Evolutionary conservation across 306 rosid genomes (phyloP), one percentile per base, ranked within the genome.

Genomic region (Pterocarpus macrocarpus): DNA sequence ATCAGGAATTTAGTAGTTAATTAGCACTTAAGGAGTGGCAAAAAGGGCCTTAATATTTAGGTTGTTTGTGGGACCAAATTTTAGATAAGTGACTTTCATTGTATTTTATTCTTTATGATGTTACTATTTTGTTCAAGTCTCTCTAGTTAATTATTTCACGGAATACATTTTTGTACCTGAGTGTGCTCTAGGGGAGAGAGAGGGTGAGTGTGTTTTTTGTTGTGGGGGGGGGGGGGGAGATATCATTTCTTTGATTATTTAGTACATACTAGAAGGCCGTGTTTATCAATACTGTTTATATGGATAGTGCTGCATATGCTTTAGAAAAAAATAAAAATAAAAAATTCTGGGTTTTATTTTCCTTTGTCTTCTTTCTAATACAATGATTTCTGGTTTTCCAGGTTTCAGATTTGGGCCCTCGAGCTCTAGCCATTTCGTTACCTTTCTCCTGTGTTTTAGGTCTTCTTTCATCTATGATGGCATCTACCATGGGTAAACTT

Each of bases 401-500:
- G 98, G 97, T 94, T 59, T 73, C 90, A 16, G 91, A 89, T 84
- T 71, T 92, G 98, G 94, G 97, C 10, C 75, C 94, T 69, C 97
- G 88, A 64, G 98, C 98, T 64, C 92, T 94, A 36, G 97, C 95
- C 75, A 84, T 94, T 63, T 84, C 98, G 17, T 80, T 94, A 58
- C 98, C 98, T 28, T 94, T 92, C 86, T 84, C 98, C 16, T 87
- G 91, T 49, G 81, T 86, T 35, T 80, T 94, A 80, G 98, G 98
- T 49, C 80, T 94, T 38, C 87, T 90, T 77, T 89, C 98, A 62
- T 89, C 98, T 36, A 75, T 92, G 87, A 86, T 90, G 69, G 91
- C 97, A 50, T 90, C 98, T 75, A 85, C 92, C 61, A 92, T 90
- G 97, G 98, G 98, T 94, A 83, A 82, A 82, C 52, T 67, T 68